phyloP scores from a whole-genome alignment of 2,329 filamentous ascomycete genomes.

The Aulographum hederae region DNA sequence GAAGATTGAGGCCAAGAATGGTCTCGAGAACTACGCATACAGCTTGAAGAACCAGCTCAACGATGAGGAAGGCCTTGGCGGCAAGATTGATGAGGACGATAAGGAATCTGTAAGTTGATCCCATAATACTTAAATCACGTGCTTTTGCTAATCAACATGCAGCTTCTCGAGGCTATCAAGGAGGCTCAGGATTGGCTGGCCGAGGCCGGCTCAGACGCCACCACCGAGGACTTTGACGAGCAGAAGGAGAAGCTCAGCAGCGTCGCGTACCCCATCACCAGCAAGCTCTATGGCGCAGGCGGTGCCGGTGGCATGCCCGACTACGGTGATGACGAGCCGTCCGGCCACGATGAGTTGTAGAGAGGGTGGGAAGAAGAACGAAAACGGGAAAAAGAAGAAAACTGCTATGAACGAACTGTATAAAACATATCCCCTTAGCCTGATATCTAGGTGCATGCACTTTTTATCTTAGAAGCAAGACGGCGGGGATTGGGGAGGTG shows the following conservation, averaged over 20 bases:
- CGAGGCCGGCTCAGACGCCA: constrained; percentile 73
- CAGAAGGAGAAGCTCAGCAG: constrained; percentile 98
- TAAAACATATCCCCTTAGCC: too few relatives aligned
- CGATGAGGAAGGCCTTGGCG: constrained; percentile 88
- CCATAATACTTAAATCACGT: neutral
- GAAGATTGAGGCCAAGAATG: constrained; percentile 91
- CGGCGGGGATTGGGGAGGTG: too few relatives aligned
- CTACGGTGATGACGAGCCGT: constrained; percentile 44
- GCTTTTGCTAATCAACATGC: constrained; percentile 16
- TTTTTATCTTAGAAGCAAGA: too few relatives aligned
- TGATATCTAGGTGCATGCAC: too few relatives aligned
- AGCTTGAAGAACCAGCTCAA: constrained; percentile 98
- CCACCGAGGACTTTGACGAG: constrained; percentile 92
- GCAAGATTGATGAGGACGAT: constrained; percentile 96
- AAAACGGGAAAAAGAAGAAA: too few relatives aligned
- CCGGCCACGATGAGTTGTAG: constrained; percentile 31
- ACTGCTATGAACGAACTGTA: too few relatives aligned
- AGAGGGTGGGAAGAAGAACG: too few relatives aligned
- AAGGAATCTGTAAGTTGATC: constrained; percentile 66
- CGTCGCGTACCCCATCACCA: constrained; percentile 96
- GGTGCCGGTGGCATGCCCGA: constrained; percentile 37
- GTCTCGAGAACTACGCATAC: constrained; percentile 98
- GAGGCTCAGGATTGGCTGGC: constrained; percentile 94
- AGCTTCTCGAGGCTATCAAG: constrained; percentile 90
- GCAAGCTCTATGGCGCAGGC: constrained; percentile 69